phyloP scores from a whole-genome alignment of 768 basidiomycete genomes.

The Leccinum barrowsii region DNA sequence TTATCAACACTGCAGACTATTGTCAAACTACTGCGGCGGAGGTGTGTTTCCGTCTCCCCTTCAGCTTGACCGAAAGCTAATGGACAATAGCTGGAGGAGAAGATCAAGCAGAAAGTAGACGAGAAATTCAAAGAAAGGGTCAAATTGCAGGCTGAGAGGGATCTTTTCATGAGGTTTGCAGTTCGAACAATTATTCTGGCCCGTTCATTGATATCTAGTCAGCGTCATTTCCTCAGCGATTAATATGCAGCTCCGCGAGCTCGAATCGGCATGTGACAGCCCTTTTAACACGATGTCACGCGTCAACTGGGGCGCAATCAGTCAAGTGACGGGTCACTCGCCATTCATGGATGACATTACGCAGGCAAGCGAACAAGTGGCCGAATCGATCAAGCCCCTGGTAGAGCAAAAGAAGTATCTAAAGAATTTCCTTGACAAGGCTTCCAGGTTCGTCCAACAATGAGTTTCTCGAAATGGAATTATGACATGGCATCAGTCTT shows the following conservation, averaged over 20 bases:
- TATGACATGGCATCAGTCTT: conserved; percentile 45
- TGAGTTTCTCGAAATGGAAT: not conserved
- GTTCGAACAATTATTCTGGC: not conserved
- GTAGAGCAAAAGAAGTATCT: conserved; percentile 95
- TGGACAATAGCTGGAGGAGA: conserved; percentile 76
- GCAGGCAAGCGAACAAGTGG: conserved; percentile 68
- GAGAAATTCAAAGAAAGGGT: conserved; percentile 75
- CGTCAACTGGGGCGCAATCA: conserved; percentile 72
- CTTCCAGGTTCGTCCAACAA: conserved; percentile 61
- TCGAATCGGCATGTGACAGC: conserved; percentile 81
- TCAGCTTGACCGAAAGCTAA: not conserved
- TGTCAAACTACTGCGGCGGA: conserved; percentile 89
- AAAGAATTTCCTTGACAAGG: conserved; percentile 91
- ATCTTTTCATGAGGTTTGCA: conserved; percentile 81
- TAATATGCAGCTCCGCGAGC: conserved; percentile 72
- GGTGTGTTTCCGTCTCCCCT: conserved; percentile 38
- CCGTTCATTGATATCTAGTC: not conserved
- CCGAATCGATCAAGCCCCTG: conserved; percentile 71
- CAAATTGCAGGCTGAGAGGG: conserved; percentile 79
- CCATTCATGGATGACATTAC: conserved; percentile 77
- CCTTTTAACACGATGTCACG: conserved; percentile 74
- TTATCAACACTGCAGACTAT: conserved; percentile 97
- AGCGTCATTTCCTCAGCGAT: conserved; percentile 88
- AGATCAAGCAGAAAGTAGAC: conserved; percentile 78
- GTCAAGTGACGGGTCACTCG: conserved; percentile 85